Conservation (phyloP, 176 grass and related monocot genomes). For the Puya raimondii region DNA sequence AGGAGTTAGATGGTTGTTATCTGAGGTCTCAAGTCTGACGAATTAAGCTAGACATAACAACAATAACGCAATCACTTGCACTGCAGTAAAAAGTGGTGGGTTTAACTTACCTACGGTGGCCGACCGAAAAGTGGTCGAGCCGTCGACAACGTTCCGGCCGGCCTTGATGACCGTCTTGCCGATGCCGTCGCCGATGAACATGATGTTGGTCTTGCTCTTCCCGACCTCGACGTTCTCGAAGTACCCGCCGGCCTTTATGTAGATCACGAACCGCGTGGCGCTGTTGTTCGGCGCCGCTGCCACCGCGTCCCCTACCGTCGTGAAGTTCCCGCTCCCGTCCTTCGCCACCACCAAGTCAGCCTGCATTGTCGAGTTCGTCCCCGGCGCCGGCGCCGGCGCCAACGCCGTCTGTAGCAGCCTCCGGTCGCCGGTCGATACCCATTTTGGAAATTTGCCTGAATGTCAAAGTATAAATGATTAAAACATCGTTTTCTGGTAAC, state of each 20-base stretch:
- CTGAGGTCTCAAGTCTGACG: too few relatives aligned
- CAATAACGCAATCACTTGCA: not conserved
- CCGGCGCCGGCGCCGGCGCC: not conserved
- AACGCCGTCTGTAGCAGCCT: constrained; percentile 24
- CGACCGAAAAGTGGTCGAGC: constrained; percentile 88
- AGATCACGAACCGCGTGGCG: constrained; percentile 55
- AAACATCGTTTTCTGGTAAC: too few relatives aligned
- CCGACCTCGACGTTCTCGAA: constrained; percentile 88
- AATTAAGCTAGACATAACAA: not conserved
- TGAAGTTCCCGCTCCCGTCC: constrained; percentile 88
- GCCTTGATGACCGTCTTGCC: constrained; percentile 82
- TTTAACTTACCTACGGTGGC: constrained; percentile 58
- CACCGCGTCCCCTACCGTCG: constrained; percentile 58
- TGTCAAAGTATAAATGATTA: too few relatives aligned
- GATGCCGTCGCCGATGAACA: constrained; percentile 83
- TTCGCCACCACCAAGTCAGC: constrained; percentile 64
- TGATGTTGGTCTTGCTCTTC: constrained; percentile 61
- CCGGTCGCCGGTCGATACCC: constrained; percentile 42
- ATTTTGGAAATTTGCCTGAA: constrained; percentile 45
- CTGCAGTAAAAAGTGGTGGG: not conserved
- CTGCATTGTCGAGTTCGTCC: not conserved
- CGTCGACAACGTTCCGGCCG: constrained; percentile 66
- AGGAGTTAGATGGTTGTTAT: too few relatives aligned
- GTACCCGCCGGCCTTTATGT: constrained; percentile 65
- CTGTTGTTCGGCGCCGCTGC: constrained; percentile 88